A percentile compares a stretch with the other conserved stretches of the same genome.
These are phyloP conservation scores for Monilinia laxa DNA, from an alignment of 2,329 filamentous ascomycete genomes.

Conservation along the genomic window DNA sequence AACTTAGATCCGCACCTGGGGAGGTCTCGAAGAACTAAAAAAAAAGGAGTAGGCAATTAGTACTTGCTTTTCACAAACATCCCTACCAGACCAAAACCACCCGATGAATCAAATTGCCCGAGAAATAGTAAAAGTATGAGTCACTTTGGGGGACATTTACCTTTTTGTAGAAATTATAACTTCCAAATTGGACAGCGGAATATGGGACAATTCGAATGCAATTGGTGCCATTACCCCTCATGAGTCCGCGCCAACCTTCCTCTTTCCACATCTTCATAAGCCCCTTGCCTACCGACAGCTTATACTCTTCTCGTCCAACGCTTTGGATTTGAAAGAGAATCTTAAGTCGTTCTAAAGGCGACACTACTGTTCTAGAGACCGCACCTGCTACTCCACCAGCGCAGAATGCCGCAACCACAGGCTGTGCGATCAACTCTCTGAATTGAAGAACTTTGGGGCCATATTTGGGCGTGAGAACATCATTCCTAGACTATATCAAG, in stretches of 20 bases:
- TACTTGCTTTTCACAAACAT: slow-evolving; percentile 3
- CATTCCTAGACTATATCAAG: slow-evolving; percentile 31
- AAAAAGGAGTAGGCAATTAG: slow-evolving; percentile 4
- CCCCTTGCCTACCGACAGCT: slow-evolving; percentile 84
- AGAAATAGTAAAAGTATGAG: background rate
- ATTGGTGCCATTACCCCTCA: slow-evolving; percentile 97
- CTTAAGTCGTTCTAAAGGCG: slow-evolving; percentile 91
- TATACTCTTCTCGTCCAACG: slow-evolving; percentile 86
- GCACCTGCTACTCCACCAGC: slow-evolving; percentile 92
- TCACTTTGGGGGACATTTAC: slow-evolving; percentile 51
- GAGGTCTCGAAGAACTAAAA: slow-evolving; percentile 70
- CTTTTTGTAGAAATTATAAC: slow-evolving; percentile 95
- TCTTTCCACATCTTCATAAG: slow-evolving; percentile 94
- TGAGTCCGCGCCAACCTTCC: slow-evolving; percentile 95
- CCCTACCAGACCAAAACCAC: background rate
- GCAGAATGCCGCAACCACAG: slow-evolving; percentile 87
- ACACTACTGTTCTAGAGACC: slow-evolving; percentile 96
- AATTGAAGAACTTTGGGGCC: slow-evolving; percentile 37
- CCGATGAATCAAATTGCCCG: background rate
- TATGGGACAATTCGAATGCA: slow-evolving; percentile 98
- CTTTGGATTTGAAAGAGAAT: slow-evolving; percentile 98
- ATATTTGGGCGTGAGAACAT: slow-evolving; percentile 38
- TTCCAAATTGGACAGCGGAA: slow-evolving; percentile 96
- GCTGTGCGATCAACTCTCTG: slow-evolving; percentile 66
- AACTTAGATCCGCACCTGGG: slow-evolving; percentile 70